Evolutionary conservation across 2,329 filamentous ascomycete species (phyloP), one percentile per base, ranked within the genome.

Genomic region (Ascochyta fabae): DNA sequence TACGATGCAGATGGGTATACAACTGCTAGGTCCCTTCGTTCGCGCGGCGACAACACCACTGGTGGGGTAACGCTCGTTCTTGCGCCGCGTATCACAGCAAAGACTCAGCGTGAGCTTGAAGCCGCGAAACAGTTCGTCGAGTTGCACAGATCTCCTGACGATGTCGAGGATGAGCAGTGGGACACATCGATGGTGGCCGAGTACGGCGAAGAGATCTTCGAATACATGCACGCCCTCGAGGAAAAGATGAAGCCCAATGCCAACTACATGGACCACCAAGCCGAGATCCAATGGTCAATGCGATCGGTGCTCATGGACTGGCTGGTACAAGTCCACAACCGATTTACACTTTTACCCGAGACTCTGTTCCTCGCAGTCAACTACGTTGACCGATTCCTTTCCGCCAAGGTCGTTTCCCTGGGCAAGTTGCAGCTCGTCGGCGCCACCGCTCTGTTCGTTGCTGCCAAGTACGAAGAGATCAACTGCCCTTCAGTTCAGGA

Each of bases 211-310:
- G 95, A 99, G 69, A 98, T 99, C 66, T 97, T 98, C 69, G 83
- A 86, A 24, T 96, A 98, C 79, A 92, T 98, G 90, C 86, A 86
- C 48, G 83, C 90, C 54, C 87, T 96, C 47, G 95, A 99, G 92
- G 90, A 85, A 83, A 74, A 87, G 65, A 90, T 97, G 86, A 82
- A 93, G 36, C 95, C 95, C 1, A 93, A 95, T 69, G 83, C 92
- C 3, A 86, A 95, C 74, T 99, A 99, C 81, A 99, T 99, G 94
- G 92, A 96, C 60, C 88, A 90, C 64, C 95, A 99, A 75, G 88
- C 89, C n/a, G 94, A 98, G 76, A 96, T 99, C 53, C 91, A 96
- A 73, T 99, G 95, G 95, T 96, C 93, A 3, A 99, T 98, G 95
- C 91, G 95, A 42, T 89, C 92, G 6, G 92, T 98, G 22, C 83